phyloP scores from a whole-genome alignment of 768 basidiomycete genomes.

The Mycena venus region DNA sequence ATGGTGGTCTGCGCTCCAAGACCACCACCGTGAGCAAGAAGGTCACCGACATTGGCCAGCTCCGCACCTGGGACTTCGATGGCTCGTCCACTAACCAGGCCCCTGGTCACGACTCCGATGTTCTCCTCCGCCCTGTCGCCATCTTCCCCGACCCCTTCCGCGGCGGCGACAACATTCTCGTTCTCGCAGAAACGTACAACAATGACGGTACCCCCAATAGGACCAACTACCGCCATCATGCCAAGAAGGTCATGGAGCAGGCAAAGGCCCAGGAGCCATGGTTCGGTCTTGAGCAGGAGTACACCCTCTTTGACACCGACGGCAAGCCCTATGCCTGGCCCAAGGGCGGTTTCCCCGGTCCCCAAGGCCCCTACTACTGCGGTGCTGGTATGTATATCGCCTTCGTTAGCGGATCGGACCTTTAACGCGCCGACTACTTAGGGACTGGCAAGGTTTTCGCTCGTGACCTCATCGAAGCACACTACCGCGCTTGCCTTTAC shows the following conservation, averaged over 20 bases:
- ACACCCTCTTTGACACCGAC: constrained; percentile 96
- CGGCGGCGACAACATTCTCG: constrained; percentile 96
- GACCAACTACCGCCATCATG: constrained; percentile 95
- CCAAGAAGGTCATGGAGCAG: constrained; percentile 95
- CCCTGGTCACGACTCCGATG: constrained; percentile 94
- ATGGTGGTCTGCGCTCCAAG: constrained; percentile 95
- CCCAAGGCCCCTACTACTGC: constrained; percentile 99
- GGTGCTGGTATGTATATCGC: constrained; percentile 83
- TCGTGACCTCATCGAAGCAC: constrained; percentile 98
- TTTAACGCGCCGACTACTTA: constrained; percentile 45
- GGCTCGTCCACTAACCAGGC: constrained; percentile 98
- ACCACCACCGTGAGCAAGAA: constrained; percentile 93
- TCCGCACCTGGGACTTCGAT: constrained; percentile 99
- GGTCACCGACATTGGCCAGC: constrained; percentile 88
- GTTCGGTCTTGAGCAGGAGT: constrained; percentile 99
- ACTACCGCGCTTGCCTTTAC: constrained; percentile 97
- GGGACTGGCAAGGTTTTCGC: constrained; percentile 98
- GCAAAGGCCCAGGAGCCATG: constrained; percentile 87
- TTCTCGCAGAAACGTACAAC: constrained; percentile 98
- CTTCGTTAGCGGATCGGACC: constrained; percentile 31
- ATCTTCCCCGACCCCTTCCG: constrained; percentile 99
- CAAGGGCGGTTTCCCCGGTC: constrained; percentile 99
- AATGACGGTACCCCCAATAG: constrained; percentile 98
- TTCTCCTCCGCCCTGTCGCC: constrained; percentile 96
- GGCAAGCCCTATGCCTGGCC: constrained; percentile 96